phyloP scores from a whole-genome alignment of 148 eudicot species.

The Vaccinium darrowii region DNA sequence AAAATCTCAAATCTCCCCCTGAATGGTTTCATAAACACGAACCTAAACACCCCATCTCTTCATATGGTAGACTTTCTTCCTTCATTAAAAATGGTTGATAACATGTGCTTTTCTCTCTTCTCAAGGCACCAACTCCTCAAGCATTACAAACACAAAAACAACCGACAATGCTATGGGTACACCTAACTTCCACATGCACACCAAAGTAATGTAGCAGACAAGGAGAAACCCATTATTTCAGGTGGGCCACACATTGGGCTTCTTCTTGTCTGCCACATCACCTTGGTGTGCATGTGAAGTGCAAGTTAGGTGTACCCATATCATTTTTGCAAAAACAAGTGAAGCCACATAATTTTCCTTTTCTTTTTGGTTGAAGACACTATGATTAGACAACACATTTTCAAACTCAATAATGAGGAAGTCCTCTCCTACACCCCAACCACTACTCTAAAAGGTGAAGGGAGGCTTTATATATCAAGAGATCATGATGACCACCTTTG shows the following conservation, averaged over 20 bases:
- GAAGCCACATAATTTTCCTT: background rate
- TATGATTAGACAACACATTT: background rate
- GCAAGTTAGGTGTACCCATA: too few species aligned
- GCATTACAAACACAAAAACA: background rate
- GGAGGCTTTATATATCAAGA: too few species aligned
- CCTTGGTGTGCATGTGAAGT: too few species aligned
- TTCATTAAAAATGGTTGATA: background rate
- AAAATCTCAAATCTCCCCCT: too few species aligned
- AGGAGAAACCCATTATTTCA: too few species aligned
- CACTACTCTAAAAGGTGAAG: background rate
- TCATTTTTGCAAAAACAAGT: background rate
- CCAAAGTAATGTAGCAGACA: too few species aligned
- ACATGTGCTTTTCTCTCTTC: background rate
- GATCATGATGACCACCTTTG: too few species aligned
- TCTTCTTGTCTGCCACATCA: too few species aligned
- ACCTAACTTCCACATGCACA: too few species aligned
- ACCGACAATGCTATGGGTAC: background rate
- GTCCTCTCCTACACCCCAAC: background rate
- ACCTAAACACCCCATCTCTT: background rate
- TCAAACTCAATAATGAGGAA: background rate
- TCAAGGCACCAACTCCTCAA: conserved; percentile 6
- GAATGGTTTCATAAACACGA: too few species aligned
- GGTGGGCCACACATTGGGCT: too few species aligned
- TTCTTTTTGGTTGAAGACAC: background rate
- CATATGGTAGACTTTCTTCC: background rate